A percentile compares a stretch with the other conserved stretches of the same genome.
Evolutionary conservation across 768 basidiomycete genomes (phyloP).

Genomic region (Tylopilus rubrobrunneus): DNA sequence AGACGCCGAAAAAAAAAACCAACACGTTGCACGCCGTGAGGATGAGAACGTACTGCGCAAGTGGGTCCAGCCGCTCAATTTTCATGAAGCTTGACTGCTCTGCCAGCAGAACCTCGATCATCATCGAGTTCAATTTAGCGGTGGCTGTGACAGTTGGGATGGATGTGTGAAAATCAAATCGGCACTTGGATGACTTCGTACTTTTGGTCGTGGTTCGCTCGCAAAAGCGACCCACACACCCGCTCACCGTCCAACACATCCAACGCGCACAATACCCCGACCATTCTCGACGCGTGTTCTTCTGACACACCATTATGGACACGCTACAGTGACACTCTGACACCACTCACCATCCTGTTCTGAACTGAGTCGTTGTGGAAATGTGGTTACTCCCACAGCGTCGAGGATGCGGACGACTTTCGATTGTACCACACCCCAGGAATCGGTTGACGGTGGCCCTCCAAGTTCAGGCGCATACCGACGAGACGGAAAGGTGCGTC

Average conservation of each 20-base stretch:
- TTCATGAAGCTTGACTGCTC: too few relatives aligned
- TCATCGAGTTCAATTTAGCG: too few relatives aligned
- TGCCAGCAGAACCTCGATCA: too few relatives aligned
- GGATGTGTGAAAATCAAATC: not conserved
- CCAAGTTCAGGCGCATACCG: constrained; percentile 68
- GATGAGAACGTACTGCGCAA: too few relatives aligned
- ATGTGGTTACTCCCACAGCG: constrained; percentile 39
- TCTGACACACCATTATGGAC: not conserved
- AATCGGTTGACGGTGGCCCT: constrained; percentile 68
- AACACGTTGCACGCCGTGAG: too few relatives aligned
- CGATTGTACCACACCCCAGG: constrained; percentile 79
- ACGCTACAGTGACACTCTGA: not conserved
- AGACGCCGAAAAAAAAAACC: too few relatives aligned
- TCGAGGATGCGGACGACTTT: constrained; percentile 88
- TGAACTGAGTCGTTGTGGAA: not conserved
- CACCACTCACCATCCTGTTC: too few relatives aligned
- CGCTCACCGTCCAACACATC: not conserved
- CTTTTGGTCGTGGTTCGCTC: constrained; percentile 8
- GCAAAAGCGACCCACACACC: constrained; percentile 1
- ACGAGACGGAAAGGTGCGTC: constrained; percentile 48
- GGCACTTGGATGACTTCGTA: constrained; percentile 1
- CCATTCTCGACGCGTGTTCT: not conserved
- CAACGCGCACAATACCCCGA: not conserved
- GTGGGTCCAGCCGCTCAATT: too few relatives aligned
- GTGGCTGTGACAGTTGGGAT: not conserved